Evolutionary conservation across 2,329 filamentous ascomycete genomes (phyloP).

Genomic region (Torrubiella hemipterigena): DNA sequence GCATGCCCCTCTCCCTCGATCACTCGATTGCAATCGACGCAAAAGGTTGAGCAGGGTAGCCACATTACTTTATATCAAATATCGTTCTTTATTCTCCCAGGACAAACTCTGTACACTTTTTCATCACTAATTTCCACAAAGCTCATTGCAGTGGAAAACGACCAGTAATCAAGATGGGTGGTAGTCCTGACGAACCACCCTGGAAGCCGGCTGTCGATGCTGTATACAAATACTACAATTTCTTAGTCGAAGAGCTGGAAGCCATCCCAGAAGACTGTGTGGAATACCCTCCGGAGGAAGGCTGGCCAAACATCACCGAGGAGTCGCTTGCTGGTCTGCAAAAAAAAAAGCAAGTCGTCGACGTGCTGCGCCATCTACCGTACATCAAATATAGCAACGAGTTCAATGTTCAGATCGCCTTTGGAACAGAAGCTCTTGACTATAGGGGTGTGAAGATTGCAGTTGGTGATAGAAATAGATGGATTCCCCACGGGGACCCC

Average conservation of each 20-base stretch:
- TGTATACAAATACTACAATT: not conserved
- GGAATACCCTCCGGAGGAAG: not conserved
- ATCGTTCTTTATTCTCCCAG: not conserved
- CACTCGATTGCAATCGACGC: not conserved
- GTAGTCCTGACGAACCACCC: not conserved
- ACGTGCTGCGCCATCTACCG: not conserved
- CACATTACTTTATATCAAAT: not conserved
- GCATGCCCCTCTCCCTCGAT: no score
- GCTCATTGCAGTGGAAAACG: not conserved
- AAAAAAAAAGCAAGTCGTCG: not conserved
- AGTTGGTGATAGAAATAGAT: not conserved
- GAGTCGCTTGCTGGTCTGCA: not conserved
- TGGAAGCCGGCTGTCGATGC: not conserved
- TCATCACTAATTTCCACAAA: not conserved
- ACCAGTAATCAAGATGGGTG: not conserved
- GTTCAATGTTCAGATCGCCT: not conserved
- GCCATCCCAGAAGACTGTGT: not conserved
- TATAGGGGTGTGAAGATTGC: not conserved
- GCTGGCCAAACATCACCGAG: not conserved
- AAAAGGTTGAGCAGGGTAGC: not conserved
- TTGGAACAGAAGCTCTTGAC: not conserved
- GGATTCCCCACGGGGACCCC: not conserved
- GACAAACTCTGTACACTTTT: not conserved
- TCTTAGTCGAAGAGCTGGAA: not conserved
- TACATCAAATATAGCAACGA: constrained; percentile 7